Conservation (phyloP, 2,329 filamentous ascomycete genomes). For the Nothopassalora personata region DNA sequence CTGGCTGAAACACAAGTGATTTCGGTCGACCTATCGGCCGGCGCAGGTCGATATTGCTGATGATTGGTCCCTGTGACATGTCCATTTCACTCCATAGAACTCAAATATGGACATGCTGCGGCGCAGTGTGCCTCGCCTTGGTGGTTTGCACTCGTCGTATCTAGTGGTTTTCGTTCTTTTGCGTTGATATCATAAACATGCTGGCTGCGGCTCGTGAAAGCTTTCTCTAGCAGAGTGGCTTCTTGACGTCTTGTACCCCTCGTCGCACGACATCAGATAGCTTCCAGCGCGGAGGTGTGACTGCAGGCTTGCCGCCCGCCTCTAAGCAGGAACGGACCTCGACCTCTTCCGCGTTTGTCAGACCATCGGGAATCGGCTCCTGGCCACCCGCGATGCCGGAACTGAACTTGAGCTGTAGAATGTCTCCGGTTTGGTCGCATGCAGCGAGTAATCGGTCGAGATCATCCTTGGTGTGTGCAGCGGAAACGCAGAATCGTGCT, state of each 20-base stretch:
- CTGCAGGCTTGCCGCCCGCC: constrained; percentile 43
- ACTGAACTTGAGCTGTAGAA: constrained; percentile 95
- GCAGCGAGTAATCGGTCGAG: constrained; percentile 82
- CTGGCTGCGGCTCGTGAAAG: background rate
- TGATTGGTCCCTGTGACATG: background rate
- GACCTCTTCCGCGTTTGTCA: constrained; percentile 66
- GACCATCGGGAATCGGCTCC: constrained; percentile 66
- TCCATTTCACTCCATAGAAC: background rate
- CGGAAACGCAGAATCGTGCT: constrained; percentile 90
- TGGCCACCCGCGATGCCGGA: constrained; percentile 87
- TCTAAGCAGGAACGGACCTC: constrained; percentile 53
- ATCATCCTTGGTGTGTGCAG: constrained; percentile 97
- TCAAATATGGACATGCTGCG: background rate
- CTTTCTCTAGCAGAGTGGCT: constrained; percentile 45
- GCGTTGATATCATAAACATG: constrained; percentile 1
- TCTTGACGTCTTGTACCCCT: constrained; percentile 71
- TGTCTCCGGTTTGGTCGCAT: constrained; percentile 87
- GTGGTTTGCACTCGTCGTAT: background rate
- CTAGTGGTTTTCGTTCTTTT: background rate
- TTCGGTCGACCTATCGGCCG: background rate
- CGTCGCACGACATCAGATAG: constrained; percentile 67
- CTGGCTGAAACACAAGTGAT: background rate
- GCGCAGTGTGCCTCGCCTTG: background rate
- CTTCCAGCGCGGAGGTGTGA: constrained; percentile 70
- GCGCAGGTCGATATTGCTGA: background rate